A percentile compares a stretch with the other conserved stretches of the same genome.
phyloP scores from a whole-genome alignment of 2,329 filamentous ascomycete genomes.

The Claviceps sp. region DNA sequence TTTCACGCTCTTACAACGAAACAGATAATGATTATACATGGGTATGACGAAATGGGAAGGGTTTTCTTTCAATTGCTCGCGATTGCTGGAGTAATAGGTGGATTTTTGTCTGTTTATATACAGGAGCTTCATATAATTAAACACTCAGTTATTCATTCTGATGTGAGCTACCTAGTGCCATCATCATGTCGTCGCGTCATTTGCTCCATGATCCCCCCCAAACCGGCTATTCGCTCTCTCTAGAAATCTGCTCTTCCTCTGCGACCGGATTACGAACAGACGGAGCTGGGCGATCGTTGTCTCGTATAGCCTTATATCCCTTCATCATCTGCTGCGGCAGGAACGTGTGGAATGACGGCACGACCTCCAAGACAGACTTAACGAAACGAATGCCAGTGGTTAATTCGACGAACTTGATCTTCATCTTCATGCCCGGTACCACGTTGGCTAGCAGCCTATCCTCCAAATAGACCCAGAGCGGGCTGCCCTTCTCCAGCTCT shows the following conservation, averaged over 20 bases:
- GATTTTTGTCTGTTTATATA: neutral
- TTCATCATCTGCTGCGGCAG: constrained; percentile 58
- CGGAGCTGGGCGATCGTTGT: constrained; percentile 30
- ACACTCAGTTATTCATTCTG: neutral
- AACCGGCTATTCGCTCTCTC: neutral
- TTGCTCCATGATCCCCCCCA: too few species aligned
- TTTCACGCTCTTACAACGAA: neutral
- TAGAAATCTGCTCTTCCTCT: constrained; percentile 15
- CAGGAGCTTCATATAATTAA: neutral
- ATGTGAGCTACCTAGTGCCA: neutral
- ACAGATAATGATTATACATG: neutral
- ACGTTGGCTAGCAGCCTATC: constrained; percentile 37
- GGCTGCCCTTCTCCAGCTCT: constrained; percentile 9
- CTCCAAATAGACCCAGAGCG: constrained; percentile 52
- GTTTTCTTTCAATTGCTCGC: neutral
- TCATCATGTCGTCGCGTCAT: neutral
- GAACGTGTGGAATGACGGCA: constrained; percentile 50
- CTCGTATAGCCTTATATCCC: constrained; percentile 45
- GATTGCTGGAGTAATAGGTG: neutral
- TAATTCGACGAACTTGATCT: constrained; percentile 40
- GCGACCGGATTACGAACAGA: constrained; percentile 25
- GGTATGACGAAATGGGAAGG: neutral
- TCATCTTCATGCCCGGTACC: constrained; percentile 51
- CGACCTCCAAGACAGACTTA: constrained; percentile 39
- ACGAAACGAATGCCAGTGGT: constrained; percentile 53